Evolutionary conservation across 495 filamentous ascomycete genomes (phyloP).

Genomic region (Xylaria bambusicola): DNA sequence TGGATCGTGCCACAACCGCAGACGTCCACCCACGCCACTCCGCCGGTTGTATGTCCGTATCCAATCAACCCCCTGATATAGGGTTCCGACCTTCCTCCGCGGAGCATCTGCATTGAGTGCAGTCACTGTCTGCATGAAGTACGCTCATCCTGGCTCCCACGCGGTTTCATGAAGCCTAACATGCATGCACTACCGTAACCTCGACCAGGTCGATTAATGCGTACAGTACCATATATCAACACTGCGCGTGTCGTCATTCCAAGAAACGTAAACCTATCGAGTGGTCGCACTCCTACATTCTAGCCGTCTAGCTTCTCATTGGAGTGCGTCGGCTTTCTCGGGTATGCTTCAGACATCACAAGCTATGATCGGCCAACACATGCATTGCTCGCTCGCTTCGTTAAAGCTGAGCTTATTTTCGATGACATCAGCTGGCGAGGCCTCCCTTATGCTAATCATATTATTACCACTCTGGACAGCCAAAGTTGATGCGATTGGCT

Average conservation of each 20-base stretch:
- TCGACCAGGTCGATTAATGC: constrained; percentile 10
- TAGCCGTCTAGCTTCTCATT: too few relatives aligned
- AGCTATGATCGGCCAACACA: too few relatives aligned
- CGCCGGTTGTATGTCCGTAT: background rate
- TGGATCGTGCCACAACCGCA: background rate
- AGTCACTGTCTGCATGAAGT: constrained; percentile 1
- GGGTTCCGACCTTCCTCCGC: background rate
- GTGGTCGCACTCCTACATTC: background rate
- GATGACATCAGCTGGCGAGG: constrained; percentile 12
- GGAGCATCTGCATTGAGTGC: background rate
- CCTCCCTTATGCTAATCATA: background rate
- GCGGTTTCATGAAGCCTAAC: background rate
- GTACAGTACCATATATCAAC: background rate
- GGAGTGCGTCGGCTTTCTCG: too few relatives aligned
- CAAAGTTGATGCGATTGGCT: constrained; percentile 1
- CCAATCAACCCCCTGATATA: background rate
- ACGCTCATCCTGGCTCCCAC: background rate
- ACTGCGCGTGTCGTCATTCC: background rate
- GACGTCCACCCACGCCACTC: background rate
- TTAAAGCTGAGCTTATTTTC: background rate
- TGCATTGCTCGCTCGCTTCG: background rate
- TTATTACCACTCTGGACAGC: background rate
- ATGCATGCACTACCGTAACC: background rate
- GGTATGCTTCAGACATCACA: too few relatives aligned
- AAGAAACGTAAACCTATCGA: background rate